These are phyloP conservation scores for Phyllosticta paracitricarpa DNA, from an alignment of 2,329 filamentous ascomycete species.

Conservation along the genomic window DNA sequence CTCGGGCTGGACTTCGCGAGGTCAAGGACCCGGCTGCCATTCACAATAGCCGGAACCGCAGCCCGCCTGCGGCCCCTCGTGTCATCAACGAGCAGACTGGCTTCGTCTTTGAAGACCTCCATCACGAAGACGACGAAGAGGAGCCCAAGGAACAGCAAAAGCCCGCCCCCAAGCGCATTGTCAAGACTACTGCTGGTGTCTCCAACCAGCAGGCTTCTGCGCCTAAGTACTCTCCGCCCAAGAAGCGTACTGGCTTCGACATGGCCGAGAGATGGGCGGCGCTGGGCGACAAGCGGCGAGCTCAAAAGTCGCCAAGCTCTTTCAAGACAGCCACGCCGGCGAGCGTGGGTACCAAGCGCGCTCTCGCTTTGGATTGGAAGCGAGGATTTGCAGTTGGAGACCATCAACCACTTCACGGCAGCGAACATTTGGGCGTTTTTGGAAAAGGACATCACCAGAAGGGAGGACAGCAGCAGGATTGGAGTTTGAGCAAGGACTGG, in stretches of 20 bases:
- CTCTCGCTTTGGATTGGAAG: slow-evolving; percentile 27
- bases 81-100: slow-evolving; percentile 57
- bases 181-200: slow-evolving; percentile 16
- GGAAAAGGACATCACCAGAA: background rate
- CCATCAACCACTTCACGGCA: background rate
- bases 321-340: slow-evolving; percentile 22
- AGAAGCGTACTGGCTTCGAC: slow-evolving; percentile 43
- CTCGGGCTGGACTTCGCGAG: slow-evolving; percentile 44
- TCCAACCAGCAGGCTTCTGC: slow-evolving; percentile 13
- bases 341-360: slow-evolving; percentile 28
- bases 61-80: slow-evolving; percentile 19
- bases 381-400: slow-evolving; percentile 14
- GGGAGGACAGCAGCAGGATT: slow-evolving; percentile 16
- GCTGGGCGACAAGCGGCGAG: slow-evolving; percentile 73
- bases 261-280: slow-evolving; percentile 77
- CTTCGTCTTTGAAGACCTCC: slow-evolving; percentile 67
- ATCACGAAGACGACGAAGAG: slow-evolving; percentile 52
- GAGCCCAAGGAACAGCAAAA: slow-evolving; percentile 6
- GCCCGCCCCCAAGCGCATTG: background rate
- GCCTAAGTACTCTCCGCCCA: slow-evolving; percentile 53
- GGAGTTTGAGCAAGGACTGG: slow-evolving; percentile 41
- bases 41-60: slow-evolving; percentile 38
- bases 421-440: background rate
- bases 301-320: slow-evolving; percentile 38
- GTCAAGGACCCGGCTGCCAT: slow-evolving; percentile 43